phyloP scores from a whole-genome alignment of 352 stramenopile genomes.

The Phytophthora europaea region DNA sequence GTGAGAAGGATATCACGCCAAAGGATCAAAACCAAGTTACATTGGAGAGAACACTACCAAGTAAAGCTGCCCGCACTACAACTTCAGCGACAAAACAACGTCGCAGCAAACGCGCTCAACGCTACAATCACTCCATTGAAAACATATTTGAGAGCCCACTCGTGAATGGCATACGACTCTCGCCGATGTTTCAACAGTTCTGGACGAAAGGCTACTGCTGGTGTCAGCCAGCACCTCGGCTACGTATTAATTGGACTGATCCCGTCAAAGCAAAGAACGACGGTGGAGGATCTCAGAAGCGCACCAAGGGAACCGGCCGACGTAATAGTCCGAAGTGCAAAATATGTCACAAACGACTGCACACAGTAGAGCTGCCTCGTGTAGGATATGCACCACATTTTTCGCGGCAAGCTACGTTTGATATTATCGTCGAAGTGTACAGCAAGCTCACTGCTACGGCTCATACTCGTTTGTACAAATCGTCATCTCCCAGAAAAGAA shows the following conservation, averaged over 20 bases:
- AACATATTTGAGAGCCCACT: constrained; percentile 39
- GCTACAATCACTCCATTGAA: not conserved
- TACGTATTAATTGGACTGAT: constrained; percentile 44
- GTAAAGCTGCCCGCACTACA: constrained; percentile 6
- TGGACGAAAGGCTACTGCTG: constrained; percentile 76
- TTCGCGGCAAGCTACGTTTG: constrained; percentile 57
- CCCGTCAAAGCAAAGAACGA: not conserved
- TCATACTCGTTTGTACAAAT: constrained; percentile 60
- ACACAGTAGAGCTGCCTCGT: constrained; percentile 43
- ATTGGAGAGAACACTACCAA: constrained; percentile 1
- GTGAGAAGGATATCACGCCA: not conserved
- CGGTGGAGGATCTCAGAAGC: not conserved
- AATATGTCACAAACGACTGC: constrained; percentile 42
- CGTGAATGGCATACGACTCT: constrained; percentile 52
- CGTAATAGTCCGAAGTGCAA: constrained; percentile 19
- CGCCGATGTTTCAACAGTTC: constrained; percentile 46
- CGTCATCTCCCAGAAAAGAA: constrained; percentile 16
- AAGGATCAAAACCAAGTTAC: not conserved
- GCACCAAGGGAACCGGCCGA: not conserved
- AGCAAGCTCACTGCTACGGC: constrained; percentile 46
- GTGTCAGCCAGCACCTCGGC: constrained; percentile 35
- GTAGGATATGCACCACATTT: constrained; percentile 61
- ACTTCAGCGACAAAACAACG: constrained; percentile 12
- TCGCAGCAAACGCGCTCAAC: not conserved
- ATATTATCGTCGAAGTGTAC: constrained; percentile 69